Percentiles rank a stretch among this genome's conserved stretches.
Evolutionary conservation across 2,329 filamentous ascomycete species (phyloP).

Genomic region (Biscogniauxia mediterranea): DNA sequence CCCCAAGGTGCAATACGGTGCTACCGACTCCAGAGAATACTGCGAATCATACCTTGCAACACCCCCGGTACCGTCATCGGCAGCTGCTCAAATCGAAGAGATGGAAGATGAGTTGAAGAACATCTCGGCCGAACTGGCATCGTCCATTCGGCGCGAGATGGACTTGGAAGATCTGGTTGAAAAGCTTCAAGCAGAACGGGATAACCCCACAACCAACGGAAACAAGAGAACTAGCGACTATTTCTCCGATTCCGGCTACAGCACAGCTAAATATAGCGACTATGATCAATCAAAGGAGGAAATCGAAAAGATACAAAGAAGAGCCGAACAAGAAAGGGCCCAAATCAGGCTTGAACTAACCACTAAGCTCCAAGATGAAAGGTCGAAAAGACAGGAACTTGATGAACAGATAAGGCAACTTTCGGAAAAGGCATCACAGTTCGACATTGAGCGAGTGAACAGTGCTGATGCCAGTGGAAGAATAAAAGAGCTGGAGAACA

Average conservation of each 20-base stretch:
- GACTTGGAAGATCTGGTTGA: constrained; percentile 95
- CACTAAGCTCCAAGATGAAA: constrained; percentile 83
- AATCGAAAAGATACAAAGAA: constrained; percentile 77
- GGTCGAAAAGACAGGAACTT: constrained; percentile 69
- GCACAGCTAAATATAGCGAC: constrained; percentile 75
- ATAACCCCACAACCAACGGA: constrained; percentile 54
- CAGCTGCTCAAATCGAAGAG: constrained; percentile 67
- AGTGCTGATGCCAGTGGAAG: constrained; percentile 56
- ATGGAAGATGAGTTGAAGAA: constrained; percentile 93
- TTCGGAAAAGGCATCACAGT: constrained; percentile 71
- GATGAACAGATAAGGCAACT: constrained; percentile 83
- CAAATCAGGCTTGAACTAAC: constrained; percentile 82
- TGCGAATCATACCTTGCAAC: constrained; percentile 52
- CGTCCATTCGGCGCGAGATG: constrained; percentile 92
- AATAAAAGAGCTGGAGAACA: constrained; percentile 74
- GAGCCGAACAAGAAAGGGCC: constrained; percentile 87
- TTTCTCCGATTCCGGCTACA: constrained; percentile 93
- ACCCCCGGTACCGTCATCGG: constrained; percentile 40
- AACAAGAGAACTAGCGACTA: constrained; percentile 87
- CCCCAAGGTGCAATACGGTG: constrained; percentile 40
- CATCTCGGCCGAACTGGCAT: constrained; percentile 88
- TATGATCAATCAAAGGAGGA: constrained; percentile 64
- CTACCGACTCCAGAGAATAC: constrained; percentile 46
- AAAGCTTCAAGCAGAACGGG: constrained; percentile 74
- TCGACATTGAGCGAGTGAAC: constrained; percentile 55